phyloP scores from a whole-genome alignment of 331 rosid genomes.

The Prunus yedoensis region DNA sequence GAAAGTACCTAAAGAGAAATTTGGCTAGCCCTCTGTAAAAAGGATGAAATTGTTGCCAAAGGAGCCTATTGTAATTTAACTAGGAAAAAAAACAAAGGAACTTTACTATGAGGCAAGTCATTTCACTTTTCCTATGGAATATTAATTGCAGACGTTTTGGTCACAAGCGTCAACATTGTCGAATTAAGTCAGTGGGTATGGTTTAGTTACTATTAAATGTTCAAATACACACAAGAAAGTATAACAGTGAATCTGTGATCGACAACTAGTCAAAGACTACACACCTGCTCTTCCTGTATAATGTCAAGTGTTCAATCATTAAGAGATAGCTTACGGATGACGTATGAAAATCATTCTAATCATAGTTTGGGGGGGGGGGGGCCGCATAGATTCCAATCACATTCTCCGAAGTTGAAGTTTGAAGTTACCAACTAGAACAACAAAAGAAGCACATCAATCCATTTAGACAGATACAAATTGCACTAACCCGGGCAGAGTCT shows the following conservation, averaged over 20 bases:
- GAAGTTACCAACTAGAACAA: not conserved
- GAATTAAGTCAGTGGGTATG: not conserved
- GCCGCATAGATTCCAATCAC: conserved; percentile 6
- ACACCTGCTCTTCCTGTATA: not conserved
- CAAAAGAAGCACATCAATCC: not conserved
- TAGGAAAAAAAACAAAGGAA: not conserved
- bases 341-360: not conserved
- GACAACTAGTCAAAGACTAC: not conserved
- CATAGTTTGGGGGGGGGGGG: not conserved
- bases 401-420: conserved; percentile 3
- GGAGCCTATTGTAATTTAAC: not conserved
- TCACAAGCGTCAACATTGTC: conserved; percentile 1
- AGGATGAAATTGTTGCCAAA: not conserved
- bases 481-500: conserved; percentile 85
- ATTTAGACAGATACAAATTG: conserved; percentile 10
- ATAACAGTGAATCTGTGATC: not conserved
- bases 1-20: not conserved
- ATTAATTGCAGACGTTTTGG: not conserved
- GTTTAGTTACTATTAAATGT: not conserved
- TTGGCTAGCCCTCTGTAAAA: not conserved
- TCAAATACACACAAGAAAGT: not conserved
- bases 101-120: not conserved
- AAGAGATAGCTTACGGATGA: not conserved
- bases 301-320: too few relatives aligned
- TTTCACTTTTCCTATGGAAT: not conserved